These are phyloP conservation scores for Musa beccarii DNA, from an alignment of 176 grass and related monocot genomes.

Conservation along the genomic window DNA sequence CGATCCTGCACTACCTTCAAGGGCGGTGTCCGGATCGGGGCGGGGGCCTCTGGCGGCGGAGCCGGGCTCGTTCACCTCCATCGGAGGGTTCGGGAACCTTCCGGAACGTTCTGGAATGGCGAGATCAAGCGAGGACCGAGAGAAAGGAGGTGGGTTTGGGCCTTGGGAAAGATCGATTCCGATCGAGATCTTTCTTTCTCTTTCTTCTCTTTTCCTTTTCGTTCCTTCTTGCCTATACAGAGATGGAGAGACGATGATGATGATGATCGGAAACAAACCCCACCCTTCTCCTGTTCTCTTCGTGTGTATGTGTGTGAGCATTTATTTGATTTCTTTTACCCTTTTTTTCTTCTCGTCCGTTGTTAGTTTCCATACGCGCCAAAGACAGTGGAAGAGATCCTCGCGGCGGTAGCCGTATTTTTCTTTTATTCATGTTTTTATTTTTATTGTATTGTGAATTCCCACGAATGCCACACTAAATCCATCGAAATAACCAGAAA, in stretches of 20 bases:
- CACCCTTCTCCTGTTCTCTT: background rate
- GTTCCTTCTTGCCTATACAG: background rate
- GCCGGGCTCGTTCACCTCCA: constrained; percentile 4
- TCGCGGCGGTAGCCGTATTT: background rate
- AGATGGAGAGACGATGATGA: background rate
- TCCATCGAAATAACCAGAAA: background rate
- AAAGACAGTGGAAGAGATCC: background rate
- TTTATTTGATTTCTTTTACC: background rate
- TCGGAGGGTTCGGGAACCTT: constrained; percentile 31
- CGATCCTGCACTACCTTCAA: constrained; percentile 48
- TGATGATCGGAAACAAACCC: background rate
- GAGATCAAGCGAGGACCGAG: constrained; percentile 27
- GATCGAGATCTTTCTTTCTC: constrained; percentile 15
- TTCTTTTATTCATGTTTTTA: background rate
- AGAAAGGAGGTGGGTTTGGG: background rate
- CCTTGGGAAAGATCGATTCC: background rate
- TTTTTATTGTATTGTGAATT: background rate
- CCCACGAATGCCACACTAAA: background rate
- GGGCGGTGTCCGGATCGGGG: constrained; percentile 24
- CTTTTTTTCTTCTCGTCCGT: background rate
- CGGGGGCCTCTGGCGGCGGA: constrained; percentile 19
- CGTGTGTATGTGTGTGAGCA: background rate
- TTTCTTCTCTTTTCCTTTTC: background rate
- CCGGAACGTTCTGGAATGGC: constrained; percentile 11
- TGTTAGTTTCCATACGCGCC: background rate